Percentiles rank a stretch among this genome's conserved stretches.
phyloP scores from a whole-genome alignment of 805 yeast species.

The Candida quercuum region DNA sequence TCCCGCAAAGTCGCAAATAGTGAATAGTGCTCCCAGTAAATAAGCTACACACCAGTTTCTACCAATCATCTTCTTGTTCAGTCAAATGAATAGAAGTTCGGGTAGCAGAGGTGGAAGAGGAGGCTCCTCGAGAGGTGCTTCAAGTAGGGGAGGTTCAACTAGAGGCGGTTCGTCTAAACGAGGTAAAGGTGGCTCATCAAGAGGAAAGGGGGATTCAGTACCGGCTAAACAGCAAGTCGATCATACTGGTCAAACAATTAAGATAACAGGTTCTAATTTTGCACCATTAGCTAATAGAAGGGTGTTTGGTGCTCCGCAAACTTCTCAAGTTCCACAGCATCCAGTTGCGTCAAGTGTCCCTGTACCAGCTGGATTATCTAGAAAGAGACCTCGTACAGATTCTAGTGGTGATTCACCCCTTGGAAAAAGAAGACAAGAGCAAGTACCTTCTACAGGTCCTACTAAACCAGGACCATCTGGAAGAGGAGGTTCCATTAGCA shows the following conservation, averaged over 20 bases:
- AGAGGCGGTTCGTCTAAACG: conserved; percentile 1
- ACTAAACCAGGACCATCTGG: neutral
- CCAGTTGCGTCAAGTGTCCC: too few relatives aligned
- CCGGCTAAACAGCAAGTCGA: neutral
- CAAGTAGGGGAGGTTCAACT: neutral
- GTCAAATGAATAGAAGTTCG: neutral
- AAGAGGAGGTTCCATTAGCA: neutral
- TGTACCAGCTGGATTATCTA: too few relatives aligned
- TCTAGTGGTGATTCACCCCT: neutral
- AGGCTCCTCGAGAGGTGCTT: neutral
- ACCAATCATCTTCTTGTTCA: too few relatives aligned
- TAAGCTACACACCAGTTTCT: too few relatives aligned
- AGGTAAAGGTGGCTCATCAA: neutral
- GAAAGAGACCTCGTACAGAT: conserved; percentile 8
- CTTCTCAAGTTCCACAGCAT: too few relatives aligned
- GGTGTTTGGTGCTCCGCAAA: conserved; percentile 9
- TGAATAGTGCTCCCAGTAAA: too few relatives aligned
- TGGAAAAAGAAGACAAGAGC: neutral
- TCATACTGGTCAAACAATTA: conserved; percentile 1
- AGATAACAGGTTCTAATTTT: conserved; percentile 11
- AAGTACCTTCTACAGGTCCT: neutral
- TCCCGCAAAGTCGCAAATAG: too few relatives aligned
- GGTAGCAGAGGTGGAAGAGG: conserved; percentile 1
- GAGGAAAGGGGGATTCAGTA: neutral
- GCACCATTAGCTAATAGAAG: conserved; percentile 10